Evolutionary conservation across 164 flowering plant species (phyloP), one percentile per base, ranked within the genome.

Genomic region (Magnolia changhungtana): DNA sequence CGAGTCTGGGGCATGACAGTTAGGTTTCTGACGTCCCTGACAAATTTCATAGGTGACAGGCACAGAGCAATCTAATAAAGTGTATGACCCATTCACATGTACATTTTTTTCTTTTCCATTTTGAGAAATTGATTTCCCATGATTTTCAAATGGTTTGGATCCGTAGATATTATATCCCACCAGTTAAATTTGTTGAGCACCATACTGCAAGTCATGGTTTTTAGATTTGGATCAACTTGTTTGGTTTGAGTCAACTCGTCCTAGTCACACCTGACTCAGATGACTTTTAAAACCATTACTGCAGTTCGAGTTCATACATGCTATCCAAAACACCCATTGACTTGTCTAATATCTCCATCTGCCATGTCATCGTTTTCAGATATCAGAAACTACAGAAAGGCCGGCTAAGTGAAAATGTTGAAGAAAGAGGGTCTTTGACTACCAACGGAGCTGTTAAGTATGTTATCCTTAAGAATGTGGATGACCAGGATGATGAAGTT

Each of bases 401-500:
- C 49, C 86, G 82, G 7, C 29, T 24, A 50, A 75, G 75, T 81
- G 87, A 75, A 72, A 81, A 78, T 74, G 84, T 72, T 65, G 78
- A 37, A 61, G 75, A 67, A 51, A 71, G 69, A 21, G 82, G 76
- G 45, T 78, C 85, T 31, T 77, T 51, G 51, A 10, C 82, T 50
- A 63, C 69, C 2, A 87, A 78, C 81, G 83, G 52, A 50, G 79
- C 86, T 74, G 88, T 89, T 50, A 93, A 86, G 77, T 95, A 95
- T 87, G 97, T 88, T 67, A 93, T 95, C 80, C 95, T 95, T 51
- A 96, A 92, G 74, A 93, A 92, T 86, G 81, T 84, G 87, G 95
- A 95, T 63, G 97, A 89, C 76, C 88, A 83, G 74, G 91, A 86
- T 24, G 88, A 84, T 69, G 79, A 79, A 14, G 69, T 69, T 63